These are phyloP conservation scores for Quercus dentata DNA, from an alignment of 306 rosid genomes.

Conservation along the genomic window DNA sequence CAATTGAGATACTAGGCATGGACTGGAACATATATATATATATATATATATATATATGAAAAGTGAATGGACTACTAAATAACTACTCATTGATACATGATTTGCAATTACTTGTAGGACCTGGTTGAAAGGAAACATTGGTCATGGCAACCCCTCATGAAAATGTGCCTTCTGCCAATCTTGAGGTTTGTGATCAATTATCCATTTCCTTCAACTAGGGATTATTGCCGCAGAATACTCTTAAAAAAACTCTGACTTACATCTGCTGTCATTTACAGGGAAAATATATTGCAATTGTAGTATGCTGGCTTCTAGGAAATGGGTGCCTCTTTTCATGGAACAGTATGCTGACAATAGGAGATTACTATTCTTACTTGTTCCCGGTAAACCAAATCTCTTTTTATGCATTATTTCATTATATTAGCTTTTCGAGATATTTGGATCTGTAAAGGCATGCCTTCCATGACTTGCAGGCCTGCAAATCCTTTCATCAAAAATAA, in stretches of 20 bases:
- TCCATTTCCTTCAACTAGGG: not conserved
- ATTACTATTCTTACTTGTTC: slow-evolving; percentile 69
- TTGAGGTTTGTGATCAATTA: not conserved
- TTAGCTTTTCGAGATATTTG: not conserved
- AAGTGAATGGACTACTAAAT: too few relatives aligned
- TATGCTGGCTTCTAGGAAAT: slow-evolving; percentile 91
- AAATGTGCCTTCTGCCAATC: slow-evolving; percentile 1
- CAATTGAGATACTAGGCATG: too few relatives aligned
- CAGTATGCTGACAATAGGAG: slow-evolving; percentile 86
- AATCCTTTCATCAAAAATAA: not conserved
- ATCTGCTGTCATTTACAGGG: slow-evolving; percentile 44
- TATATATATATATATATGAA: too few relatives aligned
- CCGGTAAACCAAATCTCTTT: slow-evolving; percentile 48
- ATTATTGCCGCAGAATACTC: not conserved
- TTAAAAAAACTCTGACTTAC: not conserved
- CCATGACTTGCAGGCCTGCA: not conserved
- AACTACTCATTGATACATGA: too few relatives aligned
- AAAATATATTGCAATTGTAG: slow-evolving; percentile 44
- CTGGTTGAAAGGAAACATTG: too few relatives aligned
- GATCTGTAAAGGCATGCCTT: not conserved
- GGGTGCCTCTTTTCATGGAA: slow-evolving; percentile 89
- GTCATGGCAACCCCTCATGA: not conserved
- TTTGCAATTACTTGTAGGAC: too few relatives aligned
- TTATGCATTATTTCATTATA: slow-evolving; percentile 4
- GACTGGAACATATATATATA: too few relatives aligned